Percentiles rank a stretch among this genome's conserved stretches.
Evolutionary conservation across 306 rosid genomes (phyloP).

Genomic region (Hylodesmum podocarpum): DNA sequence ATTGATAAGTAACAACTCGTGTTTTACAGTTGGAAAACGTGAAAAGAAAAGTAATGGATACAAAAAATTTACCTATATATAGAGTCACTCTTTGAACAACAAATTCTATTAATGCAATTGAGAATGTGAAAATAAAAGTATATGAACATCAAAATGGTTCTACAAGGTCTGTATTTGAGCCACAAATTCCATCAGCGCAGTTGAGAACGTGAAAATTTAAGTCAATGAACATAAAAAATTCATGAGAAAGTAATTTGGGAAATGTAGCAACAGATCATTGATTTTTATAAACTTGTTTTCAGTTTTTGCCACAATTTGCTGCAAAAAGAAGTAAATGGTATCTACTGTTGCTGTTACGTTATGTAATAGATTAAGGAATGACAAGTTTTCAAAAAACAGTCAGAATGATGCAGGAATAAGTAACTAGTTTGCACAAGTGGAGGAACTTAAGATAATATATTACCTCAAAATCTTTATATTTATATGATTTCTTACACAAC

Average conservation of each 20-base stretch:
- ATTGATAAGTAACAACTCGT: neutral
- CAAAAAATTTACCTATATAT: neutral
- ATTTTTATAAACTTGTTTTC: neutral
- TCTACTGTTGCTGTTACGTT: neutral
- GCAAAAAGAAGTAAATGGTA: neutral
- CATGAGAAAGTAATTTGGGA: neutral
- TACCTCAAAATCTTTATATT: neutral
- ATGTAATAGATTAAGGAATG: neutral
- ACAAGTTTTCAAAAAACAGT: neutral
- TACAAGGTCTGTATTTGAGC: too few relatives aligned
- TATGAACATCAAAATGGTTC: neutral
- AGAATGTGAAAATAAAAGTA: neutral
- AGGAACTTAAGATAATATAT: neutral
- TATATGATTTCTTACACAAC: neutral
- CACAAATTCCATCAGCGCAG: neutral
- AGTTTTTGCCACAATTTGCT: neutral
- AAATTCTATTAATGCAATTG: neutral
- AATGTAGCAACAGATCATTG: neutral
- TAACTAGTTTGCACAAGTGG: neutral
- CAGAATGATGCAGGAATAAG: neutral
- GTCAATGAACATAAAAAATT: neutral
- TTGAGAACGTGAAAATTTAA: neutral
- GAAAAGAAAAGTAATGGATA: neutral
- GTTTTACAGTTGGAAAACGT: neutral
- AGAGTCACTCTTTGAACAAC: neutral